Evolutionary conservation across 2,329 filamentous ascomycete genomes (phyloP).

Genomic region (Leptographium lundbergii): DNA sequence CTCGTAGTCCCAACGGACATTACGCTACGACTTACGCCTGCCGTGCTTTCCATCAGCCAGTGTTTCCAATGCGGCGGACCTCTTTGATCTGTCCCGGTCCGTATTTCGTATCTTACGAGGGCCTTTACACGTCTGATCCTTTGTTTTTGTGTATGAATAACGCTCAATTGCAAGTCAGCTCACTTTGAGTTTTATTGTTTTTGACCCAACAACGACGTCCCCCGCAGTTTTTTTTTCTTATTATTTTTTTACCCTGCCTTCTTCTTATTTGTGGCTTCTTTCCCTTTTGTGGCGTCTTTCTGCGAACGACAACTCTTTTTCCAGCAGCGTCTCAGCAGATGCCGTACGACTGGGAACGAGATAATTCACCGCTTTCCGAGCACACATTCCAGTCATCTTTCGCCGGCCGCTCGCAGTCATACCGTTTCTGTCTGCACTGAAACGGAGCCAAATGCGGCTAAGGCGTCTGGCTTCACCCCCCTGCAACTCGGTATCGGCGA

Average conservation of each 20-base stretch:
- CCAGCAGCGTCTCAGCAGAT: not conserved
- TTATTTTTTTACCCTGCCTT: not conserved
- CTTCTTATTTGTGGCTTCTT: not conserved
- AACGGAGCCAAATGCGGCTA: constrained; percentile 2
- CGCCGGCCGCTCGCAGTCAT: not conserved
- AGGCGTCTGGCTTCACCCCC: not conserved
- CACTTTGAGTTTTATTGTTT: not conserved
- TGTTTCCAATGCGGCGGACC: not conserved
- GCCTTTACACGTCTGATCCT: not conserved
- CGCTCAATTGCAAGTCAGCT: not conserved
- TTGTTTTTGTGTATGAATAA: not conserved
- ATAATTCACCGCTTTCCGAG: not conserved
- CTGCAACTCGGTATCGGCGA: constrained; percentile 1
- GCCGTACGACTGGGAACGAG: not conserved
- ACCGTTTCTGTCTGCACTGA: not conserved
- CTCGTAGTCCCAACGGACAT: not conserved
- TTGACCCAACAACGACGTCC: not conserved
- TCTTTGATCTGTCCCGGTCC: not conserved
- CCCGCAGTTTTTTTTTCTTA: not conserved
- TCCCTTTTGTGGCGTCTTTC: not conserved
- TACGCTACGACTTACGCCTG: not conserved
- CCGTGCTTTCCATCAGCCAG: not conserved
- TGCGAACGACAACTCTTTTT: not conserved
- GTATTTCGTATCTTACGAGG: not conserved
- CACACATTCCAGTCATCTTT: not conserved